Evolutionary conservation across 2,329 filamentous ascomycete species (phyloP).

Genomic region (Aureobasidium sp.): DNA sequence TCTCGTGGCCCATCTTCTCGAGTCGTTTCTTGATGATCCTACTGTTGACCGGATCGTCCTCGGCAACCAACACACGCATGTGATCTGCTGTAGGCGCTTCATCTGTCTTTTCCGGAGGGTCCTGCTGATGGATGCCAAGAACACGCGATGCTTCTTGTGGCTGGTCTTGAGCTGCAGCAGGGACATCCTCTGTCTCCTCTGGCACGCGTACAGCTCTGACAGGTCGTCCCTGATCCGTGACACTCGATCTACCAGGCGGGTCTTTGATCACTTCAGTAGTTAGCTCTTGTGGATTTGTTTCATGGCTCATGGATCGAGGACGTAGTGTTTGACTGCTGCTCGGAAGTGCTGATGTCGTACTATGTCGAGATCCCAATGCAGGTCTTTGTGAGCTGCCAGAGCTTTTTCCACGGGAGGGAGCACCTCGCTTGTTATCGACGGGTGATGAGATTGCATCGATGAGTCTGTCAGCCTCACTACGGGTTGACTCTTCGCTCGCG

Average conservation of each 20-base stretch:
- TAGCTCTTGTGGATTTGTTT: slow-evolving; percentile 8
- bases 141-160: not conserved
- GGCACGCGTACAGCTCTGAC: slow-evolving; percentile 42
- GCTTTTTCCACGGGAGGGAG: slow-evolving; percentile 21
- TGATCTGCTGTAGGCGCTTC: slow-evolving; percentile 28
- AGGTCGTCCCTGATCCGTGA: slow-evolving; percentile 36
- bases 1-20: slow-evolving; percentile 66
- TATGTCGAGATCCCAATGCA: slow-evolving; percentile 24
- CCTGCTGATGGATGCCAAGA: slow-evolving; percentile 6
- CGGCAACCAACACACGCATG: slow-evolving; percentile 68
- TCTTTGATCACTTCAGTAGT: not conserved
- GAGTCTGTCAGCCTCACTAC: slow-evolving; percentile 59
- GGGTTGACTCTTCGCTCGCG: slow-evolving; percentile 24
- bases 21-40: slow-evolving; percentile 73
- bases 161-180: slow-evolving; percentile 6
- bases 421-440: slow-evolving; percentile 18
- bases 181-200: slow-evolving; percentile 29
- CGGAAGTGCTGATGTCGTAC: slow-evolving; percentile 17
- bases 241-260: slow-evolving; percentile 34
- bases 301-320: slow-evolving; percentile 19
- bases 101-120: slow-evolving; percentile 18
- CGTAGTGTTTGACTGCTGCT: not conserved
- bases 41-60: slow-evolving; percentile 84
- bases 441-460: slow-evolving; percentile 66
- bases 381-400: slow-evolving; percentile 18